These are phyloP conservation scores for Aspergillaceae sp. DNA, from an alignment of 2,329 filamentous ascomycete genomes.

Conservation along the genomic window DNA sequence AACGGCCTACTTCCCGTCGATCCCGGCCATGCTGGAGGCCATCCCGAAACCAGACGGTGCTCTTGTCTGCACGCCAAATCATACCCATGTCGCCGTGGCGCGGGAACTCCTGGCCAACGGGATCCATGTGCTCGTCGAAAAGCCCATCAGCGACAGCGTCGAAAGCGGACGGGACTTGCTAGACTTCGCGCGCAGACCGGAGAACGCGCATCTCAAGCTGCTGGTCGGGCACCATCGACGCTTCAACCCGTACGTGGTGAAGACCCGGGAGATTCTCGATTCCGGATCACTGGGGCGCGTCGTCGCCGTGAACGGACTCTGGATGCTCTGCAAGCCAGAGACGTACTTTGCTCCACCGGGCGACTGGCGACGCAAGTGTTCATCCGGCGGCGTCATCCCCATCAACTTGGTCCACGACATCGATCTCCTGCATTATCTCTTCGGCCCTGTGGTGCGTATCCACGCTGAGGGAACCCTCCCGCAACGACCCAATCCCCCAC, in stretches of 20 bases:
- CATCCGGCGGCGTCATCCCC: constrained; percentile 45
- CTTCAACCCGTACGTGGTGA: constrained; percentile 49
- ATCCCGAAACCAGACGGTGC: constrained; percentile 43
- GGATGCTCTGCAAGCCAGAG: constrained; percentile 45
- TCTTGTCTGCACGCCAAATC: constrained; percentile 53
- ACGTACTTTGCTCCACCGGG: constrained; percentile 43
- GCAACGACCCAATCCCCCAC: constrained; percentile 29
- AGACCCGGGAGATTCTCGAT: constrained; percentile 40
- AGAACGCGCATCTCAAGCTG: constrained; percentile 31
- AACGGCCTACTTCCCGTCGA: constrained; percentile 33
- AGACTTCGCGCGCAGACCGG: constrained; percentile 9
- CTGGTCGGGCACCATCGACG: constrained; percentile 52
- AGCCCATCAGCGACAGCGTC: constrained; percentile 42
- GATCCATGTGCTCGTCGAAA: constrained; percentile 51
- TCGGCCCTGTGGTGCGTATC: constrained; percentile 46
- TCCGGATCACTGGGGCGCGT: constrained; percentile 37
- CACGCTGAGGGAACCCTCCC: constrained; percentile 42
- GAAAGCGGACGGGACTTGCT: constrained; percentile 17
- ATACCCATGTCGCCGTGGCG: constrained; percentile 47
- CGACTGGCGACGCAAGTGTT: constrained; percentile 40
- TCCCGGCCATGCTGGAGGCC: constrained; percentile 36
- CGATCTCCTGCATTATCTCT: constrained; percentile 49
- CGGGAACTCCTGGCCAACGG: constrained; percentile 41
- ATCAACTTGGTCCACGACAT: constrained; percentile 57
- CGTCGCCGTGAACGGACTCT: constrained; percentile 48